Evolutionary conservation across 2,329 filamentous ascomycete species (phyloP), one percentile per base, ranked within the genome.

Genomic region (Sporothrix dimorphospora): DNA sequence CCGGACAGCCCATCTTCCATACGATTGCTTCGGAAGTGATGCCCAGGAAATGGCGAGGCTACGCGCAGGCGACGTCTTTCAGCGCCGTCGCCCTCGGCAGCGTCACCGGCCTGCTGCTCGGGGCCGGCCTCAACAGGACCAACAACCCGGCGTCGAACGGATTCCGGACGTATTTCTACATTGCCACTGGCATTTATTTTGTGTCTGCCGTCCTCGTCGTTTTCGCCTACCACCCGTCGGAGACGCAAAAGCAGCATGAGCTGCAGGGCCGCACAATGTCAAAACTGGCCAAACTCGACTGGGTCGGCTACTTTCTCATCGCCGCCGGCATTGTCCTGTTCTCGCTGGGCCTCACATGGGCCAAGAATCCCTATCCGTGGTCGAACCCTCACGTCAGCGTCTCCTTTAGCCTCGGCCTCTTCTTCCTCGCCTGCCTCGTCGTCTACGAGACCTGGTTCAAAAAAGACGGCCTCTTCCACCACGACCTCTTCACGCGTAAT

Each of bases 401-500:
- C 21, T 27, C 51, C 9, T 53, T 53, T 14, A 7, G n/a, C 3
- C 51, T 53, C 8, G 51, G 51, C n/a, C 51, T 53, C 51, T 53
- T 53, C 21, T 53, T 53, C 21, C 7, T 53, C 2, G 51, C 21
- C 6, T 53, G n/a, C 6, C 51, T 53, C 11, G 21, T 53, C 21
- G 51, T 53, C 7, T 53, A 53, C n/a, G 51, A 53, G 21, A 53
- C 51, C 8, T 53, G 51, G 51, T 53, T 53, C 51, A 53, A 53
- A 12, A 53, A 53, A 21, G 51, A 53, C 51, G 51, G 51, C 51
- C 51, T 53, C 51, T 53, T 53, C 51, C 51, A 53, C 21, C 51
- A 53, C 21, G 51, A 53, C 51, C 51, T 53, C 1, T 53, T 53
- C 8, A 53, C 51, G 21, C 51, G 51, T 21, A 53, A 53, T 27